Percentiles rank a stretch among this genome's conserved stretches.
Evolutionary conservation across 257 asterid species (phyloP).

Genomic region (Fraxinus quadrangulata): DNA sequence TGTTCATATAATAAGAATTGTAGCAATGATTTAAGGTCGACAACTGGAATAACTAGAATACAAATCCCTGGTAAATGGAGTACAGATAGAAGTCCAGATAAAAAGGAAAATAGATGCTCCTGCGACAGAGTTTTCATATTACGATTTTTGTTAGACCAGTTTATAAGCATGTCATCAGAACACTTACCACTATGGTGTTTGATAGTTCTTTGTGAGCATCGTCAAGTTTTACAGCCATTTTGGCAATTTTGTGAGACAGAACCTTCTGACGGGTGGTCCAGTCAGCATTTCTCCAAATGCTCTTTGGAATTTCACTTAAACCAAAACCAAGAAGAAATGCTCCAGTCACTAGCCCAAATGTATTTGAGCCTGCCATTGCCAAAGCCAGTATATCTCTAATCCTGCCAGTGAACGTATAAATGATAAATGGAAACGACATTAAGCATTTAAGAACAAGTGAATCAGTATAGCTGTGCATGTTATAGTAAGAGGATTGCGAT

Average conservation of each 20-base stretch:
- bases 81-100: slow-evolving; percentile 2
- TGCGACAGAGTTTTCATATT: neutral
- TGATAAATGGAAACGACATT: slow-evolving; percentile 19
- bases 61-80: slow-evolving; percentile 20
- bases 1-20: neutral
- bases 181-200: slow-evolving; percentile 90
- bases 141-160: neutral
- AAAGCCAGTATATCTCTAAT: slow-evolving; percentile 67
- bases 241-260: slow-evolving; percentile 93
- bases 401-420: slow-evolving; percentile 54
- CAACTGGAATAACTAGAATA: slow-evolving; percentile 1
- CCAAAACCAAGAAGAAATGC: slow-evolving; percentile 99
- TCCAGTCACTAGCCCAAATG: slow-evolving; percentile 99
- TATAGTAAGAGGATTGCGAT: neutral
- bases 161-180: slow-evolving; percentile 22
- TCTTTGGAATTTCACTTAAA: slow-evolving; percentile 90
- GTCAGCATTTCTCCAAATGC: slow-evolving; percentile 94
- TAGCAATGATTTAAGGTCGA: neutral
- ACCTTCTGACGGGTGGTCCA: slow-evolving; percentile 95
- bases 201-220: slow-evolving; percentile 96
- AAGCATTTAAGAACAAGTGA: slow-evolving; percentile 13
- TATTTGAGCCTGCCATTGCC: slow-evolving; percentile 99
- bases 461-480: slow-evolving; percentile 12
- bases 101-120: slow-evolving; percentile 11
- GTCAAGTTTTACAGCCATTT: slow-evolving; percentile 95